Evolutionary conservation across 2,329 filamentous ascomycete species (phyloP), one percentile per base, ranked within the genome.

Genomic region (Fonsecaea nubica): DNA sequence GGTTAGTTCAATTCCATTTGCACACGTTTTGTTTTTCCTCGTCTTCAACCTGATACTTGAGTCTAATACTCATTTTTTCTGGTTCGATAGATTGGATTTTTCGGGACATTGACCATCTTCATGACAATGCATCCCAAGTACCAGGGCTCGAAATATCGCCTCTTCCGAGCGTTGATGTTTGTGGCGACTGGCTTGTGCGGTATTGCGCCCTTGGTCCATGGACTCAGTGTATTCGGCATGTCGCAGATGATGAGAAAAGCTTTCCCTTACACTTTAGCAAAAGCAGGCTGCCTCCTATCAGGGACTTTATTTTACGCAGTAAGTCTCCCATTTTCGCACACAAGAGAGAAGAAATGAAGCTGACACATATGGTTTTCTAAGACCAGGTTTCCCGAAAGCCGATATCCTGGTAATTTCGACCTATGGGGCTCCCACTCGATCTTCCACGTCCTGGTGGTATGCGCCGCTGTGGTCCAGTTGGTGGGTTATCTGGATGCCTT

Each of bases 241-340:
- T 64, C 64, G 36, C 72, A 73, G 64, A 75, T 75, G 72, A 74
- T 70, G 64, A 72, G 62, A 62, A 69, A 73, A 69, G 69, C 67
- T 65, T 68, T 73, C 59, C 68, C 63, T 59, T 73, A 69, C 56
- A 68, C 67, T 69, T 32, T 69, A 61, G 67, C 57, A 65, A 61
- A 61, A 61, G 70, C 68, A 70, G 71, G 64, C 65, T 73, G 65
- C 57, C 70, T 73, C 69, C 64, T 74, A 69, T 66, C 64, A 63
- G 71, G 74, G 61, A 70, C 74, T 67, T 70, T 54, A 40, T 60
- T 75, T 61, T 75, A 75, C 71, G 72, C 71, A 52, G 72, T 74
- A 71, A 73, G 71, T 64, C 53, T 69, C 54, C 54, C 56, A 55
- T 36, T 58, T 58, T 58, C 53, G 38, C 40, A 63, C 30, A 58